These are phyloP conservation scores for Boletus patriciae DNA, from an alignment of 768 basidiomycete species.

Conservation along the genomic window DNA sequence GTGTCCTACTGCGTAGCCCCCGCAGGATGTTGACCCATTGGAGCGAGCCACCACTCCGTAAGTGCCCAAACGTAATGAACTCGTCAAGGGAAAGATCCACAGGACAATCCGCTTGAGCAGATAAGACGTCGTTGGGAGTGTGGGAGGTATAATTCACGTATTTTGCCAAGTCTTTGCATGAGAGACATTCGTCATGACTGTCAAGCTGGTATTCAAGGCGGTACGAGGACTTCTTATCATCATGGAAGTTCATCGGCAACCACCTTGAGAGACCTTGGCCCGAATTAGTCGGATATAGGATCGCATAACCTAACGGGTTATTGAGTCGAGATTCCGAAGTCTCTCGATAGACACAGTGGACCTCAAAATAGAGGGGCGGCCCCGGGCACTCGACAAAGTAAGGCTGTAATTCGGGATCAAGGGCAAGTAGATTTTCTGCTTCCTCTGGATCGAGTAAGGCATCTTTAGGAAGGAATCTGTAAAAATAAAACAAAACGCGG, in stretches of 20 bases:
- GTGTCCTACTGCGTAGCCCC: background rate
- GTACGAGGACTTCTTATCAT: too few relatives aligned
- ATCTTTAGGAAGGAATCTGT: too few relatives aligned
- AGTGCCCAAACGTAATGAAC: background rate
- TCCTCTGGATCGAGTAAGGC: too few relatives aligned
- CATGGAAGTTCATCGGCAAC: too few relatives aligned
- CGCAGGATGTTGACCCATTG: too few relatives aligned
- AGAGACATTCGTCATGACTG: too few relatives aligned
- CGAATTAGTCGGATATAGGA: too few relatives aligned
- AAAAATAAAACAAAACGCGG: too few relatives aligned
- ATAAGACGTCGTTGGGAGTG: background rate
- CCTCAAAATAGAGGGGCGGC: background rate
- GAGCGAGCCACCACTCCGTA: background rate
- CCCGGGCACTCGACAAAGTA: background rate
- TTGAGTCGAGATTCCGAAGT: too few relatives aligned
- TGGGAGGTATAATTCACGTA: background rate
- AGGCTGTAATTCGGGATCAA: conserved; percentile 28
- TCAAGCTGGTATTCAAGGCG: too few relatives aligned
- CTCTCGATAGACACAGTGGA: background rate
- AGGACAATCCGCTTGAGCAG: background rate
- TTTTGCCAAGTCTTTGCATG: too few relatives aligned
- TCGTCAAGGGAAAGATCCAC: background rate
- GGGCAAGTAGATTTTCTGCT: background rate
- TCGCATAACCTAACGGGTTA: background rate
- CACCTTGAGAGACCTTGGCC: too few relatives aligned